Base-by-base conservation (phyloP, 805 yeast genomes). In the Yamadazyma kitorensis region DNA sequence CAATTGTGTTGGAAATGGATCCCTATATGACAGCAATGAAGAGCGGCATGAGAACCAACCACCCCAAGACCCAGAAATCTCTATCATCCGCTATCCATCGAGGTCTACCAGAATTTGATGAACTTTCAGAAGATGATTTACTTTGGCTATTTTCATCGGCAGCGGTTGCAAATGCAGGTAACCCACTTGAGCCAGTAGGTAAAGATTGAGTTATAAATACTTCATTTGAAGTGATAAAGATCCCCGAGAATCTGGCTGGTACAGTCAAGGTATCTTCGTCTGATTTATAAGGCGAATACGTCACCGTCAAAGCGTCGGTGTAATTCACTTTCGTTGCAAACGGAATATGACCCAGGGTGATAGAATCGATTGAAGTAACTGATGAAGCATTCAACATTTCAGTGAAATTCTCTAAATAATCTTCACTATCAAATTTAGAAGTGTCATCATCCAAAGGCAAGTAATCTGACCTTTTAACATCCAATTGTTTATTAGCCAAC, bases 401-500 rank as follows among this genome's bases (percentile, higher is more conserved):
- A 23, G 21, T 30, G 14, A 11, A 24, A 20, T 7, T 7, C 7
- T 20, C 22, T 7, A 7, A 7, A 7, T 7, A 20, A 31, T 24
- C 22, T 12, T 31, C 16, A 5, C 4, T 23, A 18, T 31, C 24
- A 9, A 31, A 6, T 24, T 31, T 20, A 15, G 32, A 29, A 17
- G 26, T 23, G 9, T 3, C 10, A 13, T 17, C 12, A 8, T 33
- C 13, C 8, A 24, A 24, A 6, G 38, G 34, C 8, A 33, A 29
- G 24, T 43, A 43, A 23, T 40, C 50, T 3, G 27, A 27, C 14
- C 29, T 18, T 16, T 29, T 28, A 4, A 44, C 29, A 7, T 36
- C 33, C 10, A 54, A 17, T 16, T 43, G 34, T 8, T 36, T 40
- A 35, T 64, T 62, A 3, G 80, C 65, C 29, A 70, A 69, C 1